These are phyloP conservation scores for Podaxis sp. DNA, from an alignment of 768 basidiomycete genomes.

Conservation along the genomic window DNA sequence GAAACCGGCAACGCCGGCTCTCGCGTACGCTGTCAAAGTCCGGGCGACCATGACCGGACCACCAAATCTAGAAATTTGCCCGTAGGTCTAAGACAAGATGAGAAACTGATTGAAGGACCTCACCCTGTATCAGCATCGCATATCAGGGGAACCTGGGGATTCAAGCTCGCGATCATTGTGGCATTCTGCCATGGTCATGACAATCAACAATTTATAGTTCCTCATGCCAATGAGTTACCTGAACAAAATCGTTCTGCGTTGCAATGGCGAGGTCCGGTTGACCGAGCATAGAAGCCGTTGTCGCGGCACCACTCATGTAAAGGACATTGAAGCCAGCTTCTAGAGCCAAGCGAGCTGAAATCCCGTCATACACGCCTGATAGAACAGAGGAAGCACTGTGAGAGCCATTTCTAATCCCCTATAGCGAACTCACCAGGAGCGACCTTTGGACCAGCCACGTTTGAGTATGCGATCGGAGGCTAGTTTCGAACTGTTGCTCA, in stretches of 20 bases:
- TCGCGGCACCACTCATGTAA: slow-evolving; percentile 52
- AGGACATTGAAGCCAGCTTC: slow-evolving; percentile 51
- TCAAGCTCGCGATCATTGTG: slow-evolving; percentile 49
- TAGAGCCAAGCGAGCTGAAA: slow-evolving; percentile 51
- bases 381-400: not conserved
- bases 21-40: slow-evolving; percentile 49
- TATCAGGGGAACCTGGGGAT: slow-evolving; percentile 48
- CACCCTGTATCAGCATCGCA: slow-evolving; percentile 59
- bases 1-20: slow-evolving; percentile 49
- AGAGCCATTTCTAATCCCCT: not conserved
- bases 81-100: not conserved
- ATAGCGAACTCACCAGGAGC: slow-evolving; percentile 4
- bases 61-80: slow-evolving; percentile 37
- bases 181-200: slow-evolving; percentile 28
- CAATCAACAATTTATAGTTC: not conserved
- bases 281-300: slow-evolving; percentile 54
- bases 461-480: not conserved
- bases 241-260: slow-evolving; percentile 53
- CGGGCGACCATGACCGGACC: slow-evolving; percentile 57
- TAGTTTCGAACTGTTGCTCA: slow-evolving; percentile 4
- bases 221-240: slow-evolving; percentile 24
- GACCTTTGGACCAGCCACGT: not conserved
- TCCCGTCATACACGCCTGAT: slow-evolving; percentile 50
- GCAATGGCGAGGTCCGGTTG: slow-evolving; percentile 57
- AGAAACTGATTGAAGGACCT: not conserved